Base-by-base conservation (phyloP, 2,329 filamentous ascomycete species). In the Arthrinium phaeospermum region DNA sequence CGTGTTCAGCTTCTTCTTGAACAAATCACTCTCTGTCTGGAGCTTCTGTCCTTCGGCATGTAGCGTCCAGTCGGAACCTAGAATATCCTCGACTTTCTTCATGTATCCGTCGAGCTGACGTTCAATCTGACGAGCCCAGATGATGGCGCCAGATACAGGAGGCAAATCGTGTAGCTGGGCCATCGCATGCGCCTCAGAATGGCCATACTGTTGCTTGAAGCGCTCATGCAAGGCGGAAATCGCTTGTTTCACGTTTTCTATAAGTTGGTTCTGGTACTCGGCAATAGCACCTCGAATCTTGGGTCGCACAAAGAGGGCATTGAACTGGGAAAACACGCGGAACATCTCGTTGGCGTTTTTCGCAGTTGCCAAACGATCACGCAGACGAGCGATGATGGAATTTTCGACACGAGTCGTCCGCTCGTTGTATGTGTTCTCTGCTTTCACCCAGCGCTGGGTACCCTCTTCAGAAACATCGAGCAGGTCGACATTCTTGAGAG, bases 341-440 rank as follows among this genome's bases (percentile, higher is more conserved):
- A 99, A 99, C 96, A 99, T 99, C 83, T 99, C 97, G 80, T 97
- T 98, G 53, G 96, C 96, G 74, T 95, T 98, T 87, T 97, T 98
- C 16, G 96, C 96, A 8, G 95, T 98, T 19, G 95, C 96, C 71
- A 99, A 88, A 72, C 96, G 93, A 83, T 99, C 96, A 78, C 96
- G 90, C 45, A 99, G 87, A 71, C 95, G 90, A 46, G 96, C 95
- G 81, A 99, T 99, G 82, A 99, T 99, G 4, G 96, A 98, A 83
- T 99, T 99, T 82, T 99, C 96, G 5, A 99, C 96, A 73, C 96
- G 91, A 24, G 96, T 96, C 13, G 97, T 99, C 51, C 97, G 93
- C 82, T 99, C 97, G 76, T 98, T 98, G 86, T 99, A 99, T 51
- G 94, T 92, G 76, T 96, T 94, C 83, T 99, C 96, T 22, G 96